A percentile compares a stretch with the other conserved stretches of the same genome.
phyloP scores from a whole-genome alignment of 768 basidiomycete species.

The Kwoniella shandongensis region DNA sequence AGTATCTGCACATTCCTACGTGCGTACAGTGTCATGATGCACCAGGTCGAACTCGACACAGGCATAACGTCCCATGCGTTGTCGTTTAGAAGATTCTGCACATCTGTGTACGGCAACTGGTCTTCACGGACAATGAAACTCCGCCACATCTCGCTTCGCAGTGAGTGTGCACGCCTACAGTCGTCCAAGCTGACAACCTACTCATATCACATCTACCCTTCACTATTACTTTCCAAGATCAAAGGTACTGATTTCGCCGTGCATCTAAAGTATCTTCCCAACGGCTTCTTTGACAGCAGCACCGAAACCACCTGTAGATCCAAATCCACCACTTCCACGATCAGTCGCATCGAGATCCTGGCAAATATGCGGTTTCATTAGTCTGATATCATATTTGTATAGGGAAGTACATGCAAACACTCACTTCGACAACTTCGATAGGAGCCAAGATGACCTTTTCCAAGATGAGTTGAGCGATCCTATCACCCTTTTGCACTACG shows the following conservation, averaged over 20 bases:
- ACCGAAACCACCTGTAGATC: constrained; percentile 80
- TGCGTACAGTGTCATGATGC: too few species aligned
- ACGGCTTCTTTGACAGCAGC: constrained; percentile 20
- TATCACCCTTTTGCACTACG: constrained; percentile 82
- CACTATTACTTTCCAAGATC: neutral
- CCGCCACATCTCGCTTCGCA: too few species aligned
- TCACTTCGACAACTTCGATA: constrained; percentile 78
- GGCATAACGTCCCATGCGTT: too few species aligned
- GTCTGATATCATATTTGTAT: too few species aligned
- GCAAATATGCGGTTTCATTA: neutral
- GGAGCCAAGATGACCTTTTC: constrained; percentile 86
- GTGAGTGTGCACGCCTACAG: too few species aligned
- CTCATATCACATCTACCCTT: too few species aligned
- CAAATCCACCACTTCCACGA: constrained; percentile 84
- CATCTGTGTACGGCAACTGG: too few species aligned
- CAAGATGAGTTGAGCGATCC: constrained; percentile 92
- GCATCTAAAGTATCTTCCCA: constrained; percentile 15
- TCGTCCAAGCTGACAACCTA: too few species aligned
- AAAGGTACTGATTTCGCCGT: neutral
- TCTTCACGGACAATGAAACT: too few species aligned
- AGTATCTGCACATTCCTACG: too few species aligned
- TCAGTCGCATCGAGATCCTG: constrained; percentile 82
- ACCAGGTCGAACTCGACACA: too few species aligned
- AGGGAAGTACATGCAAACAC: constrained; percentile 39
- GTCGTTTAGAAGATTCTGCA: too few species aligned